Evolutionary conservation across 495 filamentous ascomycete genomes (phyloP).

Genomic region (Penicillium tannophilum): DNA sequence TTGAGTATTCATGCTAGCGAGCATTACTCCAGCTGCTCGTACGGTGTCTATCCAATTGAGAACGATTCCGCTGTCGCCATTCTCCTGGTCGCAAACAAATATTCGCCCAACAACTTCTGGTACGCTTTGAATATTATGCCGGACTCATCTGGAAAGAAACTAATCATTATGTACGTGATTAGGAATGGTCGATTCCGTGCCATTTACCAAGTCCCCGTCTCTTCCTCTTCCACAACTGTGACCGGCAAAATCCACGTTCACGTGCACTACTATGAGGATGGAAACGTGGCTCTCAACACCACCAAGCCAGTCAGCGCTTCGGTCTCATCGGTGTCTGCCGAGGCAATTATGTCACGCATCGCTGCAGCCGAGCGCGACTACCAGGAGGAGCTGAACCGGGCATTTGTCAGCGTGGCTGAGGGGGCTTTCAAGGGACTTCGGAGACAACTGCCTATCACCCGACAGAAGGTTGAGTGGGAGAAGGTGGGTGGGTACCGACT

Average conservation of each 20-base stretch:
- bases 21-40: conserved; percentile 82
- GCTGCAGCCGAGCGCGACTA: conserved; percentile 82
- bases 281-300: conserved; percentile 90
- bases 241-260: conserved; percentile 53
- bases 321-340: conserved; percentile 63
- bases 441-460: conserved; percentile 90
- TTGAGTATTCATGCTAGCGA: conserved; percentile 78
- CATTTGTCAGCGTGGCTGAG: conserved; percentile 85
- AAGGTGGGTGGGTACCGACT: conserved; percentile 94
- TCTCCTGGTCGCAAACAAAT: conserved; percentile 89
- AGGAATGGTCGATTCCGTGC: conserved; percentile 98
- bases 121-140: conserved; percentile 29
- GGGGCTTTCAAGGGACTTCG: conserved; percentile 92
- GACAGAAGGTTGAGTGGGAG: conserved; percentile 99
- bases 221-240: conserved; percentile 54
- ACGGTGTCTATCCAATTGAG: conserved; percentile 76
- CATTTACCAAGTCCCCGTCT: conserved; percentile 69
- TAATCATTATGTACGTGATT: conserved; percentile 12
- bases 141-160: background rate
- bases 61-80: conserved; percentile 76
- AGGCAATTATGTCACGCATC: conserved; percentile 72
- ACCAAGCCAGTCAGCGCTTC: conserved; percentile 68
- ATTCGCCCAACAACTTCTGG: conserved; percentile 98
- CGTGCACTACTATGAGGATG: conserved; percentile 99
- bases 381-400: conserved; percentile 92